phyloP scores from a whole-genome alignment of 768 basidiomycete species.

The Russula griseocarnosa region DNA sequence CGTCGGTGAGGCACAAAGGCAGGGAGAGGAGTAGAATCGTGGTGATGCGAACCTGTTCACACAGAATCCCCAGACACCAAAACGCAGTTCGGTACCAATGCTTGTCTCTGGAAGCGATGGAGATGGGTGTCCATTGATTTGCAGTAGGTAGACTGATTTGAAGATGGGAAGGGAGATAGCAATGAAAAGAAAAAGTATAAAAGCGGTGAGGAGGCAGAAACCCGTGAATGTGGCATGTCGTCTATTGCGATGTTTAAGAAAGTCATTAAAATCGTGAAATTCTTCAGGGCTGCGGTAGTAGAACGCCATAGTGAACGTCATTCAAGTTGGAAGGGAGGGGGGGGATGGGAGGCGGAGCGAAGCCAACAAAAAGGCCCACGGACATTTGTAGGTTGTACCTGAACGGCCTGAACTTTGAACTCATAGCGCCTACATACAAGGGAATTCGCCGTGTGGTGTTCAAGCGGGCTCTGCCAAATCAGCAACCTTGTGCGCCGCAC shows the following conservation, averaged over 20 bases:
- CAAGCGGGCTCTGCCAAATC: background rate
- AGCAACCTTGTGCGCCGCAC: background rate
- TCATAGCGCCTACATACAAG: background rate
- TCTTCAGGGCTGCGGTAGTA: background rate
- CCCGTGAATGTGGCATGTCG: conserved; percentile 47
- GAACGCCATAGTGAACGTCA: background rate
- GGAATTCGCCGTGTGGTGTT: background rate
- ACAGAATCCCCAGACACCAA: conserved; percentile 85
- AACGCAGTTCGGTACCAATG: conserved; percentile 56
- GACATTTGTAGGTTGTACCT: background rate
- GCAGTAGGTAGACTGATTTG: conserved; percentile 60
- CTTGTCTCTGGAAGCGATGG: conserved; percentile 38
- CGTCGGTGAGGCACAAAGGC: background rate
- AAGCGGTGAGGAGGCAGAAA: conserved; percentile 52
- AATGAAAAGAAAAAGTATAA: conserved; percentile 72
- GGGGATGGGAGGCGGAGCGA: background rate
- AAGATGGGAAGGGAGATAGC: conserved; percentile 73
- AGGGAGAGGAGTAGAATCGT: background rate
- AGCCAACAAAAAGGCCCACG: background rate
- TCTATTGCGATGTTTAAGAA: conserved; percentile 37
- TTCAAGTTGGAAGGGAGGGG: background rate
- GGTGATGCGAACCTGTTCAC: conserved; percentile 44
- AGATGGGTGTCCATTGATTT: conserved; percentile 40
- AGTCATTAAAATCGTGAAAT: background rate
- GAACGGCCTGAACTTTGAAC: too few relatives aligned